Percentiles rank a stretch among this genome's conserved stretches.
These are phyloP conservation scores for Diplotaxis tenuifolia DNA, from an alignment of 345 rosid genomes.

Conservation along the genomic window DNA sequence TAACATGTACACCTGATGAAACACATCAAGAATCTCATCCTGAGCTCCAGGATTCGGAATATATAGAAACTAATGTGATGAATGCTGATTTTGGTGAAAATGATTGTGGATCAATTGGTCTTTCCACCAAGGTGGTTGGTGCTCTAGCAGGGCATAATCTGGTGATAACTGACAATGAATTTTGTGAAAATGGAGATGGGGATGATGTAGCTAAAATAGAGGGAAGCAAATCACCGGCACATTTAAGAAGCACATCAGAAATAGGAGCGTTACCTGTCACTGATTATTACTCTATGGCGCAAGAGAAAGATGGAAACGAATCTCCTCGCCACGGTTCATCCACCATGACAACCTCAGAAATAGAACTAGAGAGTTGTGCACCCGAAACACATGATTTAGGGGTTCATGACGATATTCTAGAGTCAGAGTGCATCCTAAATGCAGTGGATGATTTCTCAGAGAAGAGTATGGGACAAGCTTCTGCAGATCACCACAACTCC, in stretches of 20 bases:
- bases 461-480: constrained; percentile 37
- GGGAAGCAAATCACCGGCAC: constrained; percentile 26
- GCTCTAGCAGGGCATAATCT: constrained; percentile 45
- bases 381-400: constrained; percentile 37
- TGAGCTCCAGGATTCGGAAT: constrained; percentile 38
- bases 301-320: constrained; percentile 43
- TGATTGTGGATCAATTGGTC: constrained; percentile 39
- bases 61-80: constrained; percentile 34
- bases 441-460: constrained; percentile 50
- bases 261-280: constrained; percentile 40
- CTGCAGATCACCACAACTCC: constrained; percentile 42
- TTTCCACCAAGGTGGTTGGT: constrained; percentile 37
- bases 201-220: constrained; percentile 37
- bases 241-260: constrained; percentile 40
- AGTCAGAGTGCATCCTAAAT: constrained; percentile 39
- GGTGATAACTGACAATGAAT: constrained; percentile 27
- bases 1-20: constrained; percentile 41
- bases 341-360: constrained; percentile 64
- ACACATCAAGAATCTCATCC: constrained; percentile 40
- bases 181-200: constrained; percentile 46
- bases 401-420: constrained; percentile 40
- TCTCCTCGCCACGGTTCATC: constrained; percentile 41
- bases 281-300: constrained; percentile 33
- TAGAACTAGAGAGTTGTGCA: constrained; percentile 48
- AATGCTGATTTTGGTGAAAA: constrained; percentile 36